These are phyloP conservation scores for Trichocladium uniseriatum DNA, from an alignment of 495 filamentous ascomycete species.

Conservation along the genomic window DNA sequence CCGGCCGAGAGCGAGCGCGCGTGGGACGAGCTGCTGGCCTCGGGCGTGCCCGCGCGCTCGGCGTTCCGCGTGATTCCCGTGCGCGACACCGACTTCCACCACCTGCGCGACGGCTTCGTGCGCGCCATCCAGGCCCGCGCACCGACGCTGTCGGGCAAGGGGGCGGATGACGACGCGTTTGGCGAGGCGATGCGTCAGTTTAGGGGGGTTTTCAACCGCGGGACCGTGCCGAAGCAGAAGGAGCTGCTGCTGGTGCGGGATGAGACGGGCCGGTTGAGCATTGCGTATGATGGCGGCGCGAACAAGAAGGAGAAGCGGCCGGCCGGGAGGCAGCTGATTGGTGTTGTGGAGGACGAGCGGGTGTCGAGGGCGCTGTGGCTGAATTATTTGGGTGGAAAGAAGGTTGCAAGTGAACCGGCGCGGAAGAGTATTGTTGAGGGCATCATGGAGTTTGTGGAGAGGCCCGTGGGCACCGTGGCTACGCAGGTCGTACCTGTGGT, in stretches of 20 bases:
- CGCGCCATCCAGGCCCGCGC: constrained; percentile 68
- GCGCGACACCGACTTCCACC: constrained; percentile 82
- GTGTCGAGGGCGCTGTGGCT: constrained; percentile 78
- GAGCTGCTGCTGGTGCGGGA: constrained; percentile 67
- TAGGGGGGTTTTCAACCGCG: constrained; percentile 65
- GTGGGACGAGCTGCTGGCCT: constrained; percentile 62
- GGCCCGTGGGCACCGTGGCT: constrained; percentile 78
- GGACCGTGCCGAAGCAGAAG: constrained; percentile 63
- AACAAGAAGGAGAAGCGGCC: constrained; percentile 31
- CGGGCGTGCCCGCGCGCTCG: constrained; percentile 52
- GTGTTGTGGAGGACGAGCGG: constrained; percentile 65
- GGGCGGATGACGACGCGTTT: constrained; percentile 62
- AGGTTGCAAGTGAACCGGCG: constrained; percentile 74
- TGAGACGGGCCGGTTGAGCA: constrained; percentile 52
- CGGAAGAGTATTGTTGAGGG: constrained; percentile 79
- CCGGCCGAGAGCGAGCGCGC: constrained; percentile 53
- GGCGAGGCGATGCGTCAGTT: constrained; percentile 62
- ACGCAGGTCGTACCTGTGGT: constrained; percentile 48
- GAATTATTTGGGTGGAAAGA: constrained; percentile 78
- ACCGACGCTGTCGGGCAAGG: constrained; percentile 24
- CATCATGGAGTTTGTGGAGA: constrained; percentile 75
- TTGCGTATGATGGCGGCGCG: constrained; percentile 56
- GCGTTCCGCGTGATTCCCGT: constrained; percentile 73
- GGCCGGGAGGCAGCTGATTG: constrained; percentile 43
- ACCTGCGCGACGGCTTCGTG: constrained; percentile 85